Conservation (phyloP, 192 early-diverging fungal genomes). For the Rhizoclosmatium sp. region DNA sequence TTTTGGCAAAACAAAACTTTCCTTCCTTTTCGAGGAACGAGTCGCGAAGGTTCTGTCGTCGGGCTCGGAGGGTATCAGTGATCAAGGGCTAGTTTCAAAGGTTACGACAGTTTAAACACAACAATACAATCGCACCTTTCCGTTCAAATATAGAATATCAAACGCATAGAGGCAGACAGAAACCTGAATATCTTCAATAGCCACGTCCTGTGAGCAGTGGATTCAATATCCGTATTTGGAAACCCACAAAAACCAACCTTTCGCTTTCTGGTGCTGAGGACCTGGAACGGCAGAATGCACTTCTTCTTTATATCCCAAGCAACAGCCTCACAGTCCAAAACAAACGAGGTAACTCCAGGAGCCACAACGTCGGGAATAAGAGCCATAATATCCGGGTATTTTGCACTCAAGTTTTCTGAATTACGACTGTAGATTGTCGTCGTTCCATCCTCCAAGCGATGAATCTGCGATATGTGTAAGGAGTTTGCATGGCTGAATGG, state of each 20-base stretch:
- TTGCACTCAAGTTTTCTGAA: slow-evolving; percentile 90
- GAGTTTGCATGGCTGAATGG: not conserved
- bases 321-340: slow-evolving; percentile 98
- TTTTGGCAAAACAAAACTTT: slow-evolving; percentile 88
- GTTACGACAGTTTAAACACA: not conserved
- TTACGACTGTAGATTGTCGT: slow-evolving; percentile 93
- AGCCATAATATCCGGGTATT: slow-evolving; percentile 94
- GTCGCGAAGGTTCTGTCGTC: slow-evolving; percentile 75
- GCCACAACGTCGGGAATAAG: slow-evolving; percentile 70
- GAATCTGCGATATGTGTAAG: slow-evolving; percentile 67
- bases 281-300: slow-evolving; percentile 96
- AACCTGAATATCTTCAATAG: slow-evolving; percentile 90
- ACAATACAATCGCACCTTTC: slow-evolving; percentile 61
- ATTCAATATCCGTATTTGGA: not conserved
- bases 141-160: slow-evolving; percentile 94
- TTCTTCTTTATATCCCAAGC: slow-evolving; percentile 92
- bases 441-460: slow-evolving; percentile 77
- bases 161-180: slow-evolving; percentile 97
- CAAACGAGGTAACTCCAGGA: slow-evolving; percentile 78
- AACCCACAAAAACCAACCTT: slow-evolving; percentile 60
- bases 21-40: slow-evolving; percentile 82
- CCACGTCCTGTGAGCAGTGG: slow-evolving; percentile 70
- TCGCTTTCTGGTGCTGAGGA: slow-evolving; percentile 90
- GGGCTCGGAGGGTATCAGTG: slow-evolving; percentile 72
- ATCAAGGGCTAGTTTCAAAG: slow-evolving; percentile 70